These are phyloP conservation scores for Citropsis articulata DNA, from an alignment of 345 rosid genomes.

Conservation along the genomic window DNA sequence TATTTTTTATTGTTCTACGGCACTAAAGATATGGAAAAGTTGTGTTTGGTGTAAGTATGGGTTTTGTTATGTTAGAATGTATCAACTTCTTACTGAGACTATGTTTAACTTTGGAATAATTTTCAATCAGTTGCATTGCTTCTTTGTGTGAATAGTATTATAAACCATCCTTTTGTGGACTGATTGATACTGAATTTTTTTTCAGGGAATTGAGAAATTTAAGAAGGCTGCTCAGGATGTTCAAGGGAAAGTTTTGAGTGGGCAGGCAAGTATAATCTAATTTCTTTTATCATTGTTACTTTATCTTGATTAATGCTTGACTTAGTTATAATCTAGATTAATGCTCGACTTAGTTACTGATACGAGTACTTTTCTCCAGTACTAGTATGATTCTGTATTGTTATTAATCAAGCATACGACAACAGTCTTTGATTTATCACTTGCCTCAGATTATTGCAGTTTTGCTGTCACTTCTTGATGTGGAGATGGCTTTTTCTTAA, in stretches of 20 bases:
- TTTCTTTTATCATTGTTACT: not conserved
- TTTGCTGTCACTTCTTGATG: constrained; percentile 1
- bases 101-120: not conserved
- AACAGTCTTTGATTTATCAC: not conserved
- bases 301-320: not conserved
- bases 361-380: not conserved
- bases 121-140: not conserved
- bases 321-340: not conserved
- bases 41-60: not conserved
- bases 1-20: not conserved
- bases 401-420: not conserved
- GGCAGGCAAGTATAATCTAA: constrained; percentile 49
- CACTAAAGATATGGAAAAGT: not conserved
- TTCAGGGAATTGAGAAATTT: constrained; percentile 93
- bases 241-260: constrained; percentile 67
- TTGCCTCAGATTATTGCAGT: not conserved
- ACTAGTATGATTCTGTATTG: not conserved
- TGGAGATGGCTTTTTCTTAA: not conserved
- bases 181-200: constrained; percentile 16
- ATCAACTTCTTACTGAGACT: not conserved
- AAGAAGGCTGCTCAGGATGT: constrained; percentile 86
- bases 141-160: not conserved
- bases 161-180: not conserved
- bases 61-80: not conserved
- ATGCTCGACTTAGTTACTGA: not conserved